Evolutionary conservation across 208 protist species (phyloP), one percentile per base, ranked within the genome.

Genomic region (Leptomonas pyrrhocoris): DNA sequence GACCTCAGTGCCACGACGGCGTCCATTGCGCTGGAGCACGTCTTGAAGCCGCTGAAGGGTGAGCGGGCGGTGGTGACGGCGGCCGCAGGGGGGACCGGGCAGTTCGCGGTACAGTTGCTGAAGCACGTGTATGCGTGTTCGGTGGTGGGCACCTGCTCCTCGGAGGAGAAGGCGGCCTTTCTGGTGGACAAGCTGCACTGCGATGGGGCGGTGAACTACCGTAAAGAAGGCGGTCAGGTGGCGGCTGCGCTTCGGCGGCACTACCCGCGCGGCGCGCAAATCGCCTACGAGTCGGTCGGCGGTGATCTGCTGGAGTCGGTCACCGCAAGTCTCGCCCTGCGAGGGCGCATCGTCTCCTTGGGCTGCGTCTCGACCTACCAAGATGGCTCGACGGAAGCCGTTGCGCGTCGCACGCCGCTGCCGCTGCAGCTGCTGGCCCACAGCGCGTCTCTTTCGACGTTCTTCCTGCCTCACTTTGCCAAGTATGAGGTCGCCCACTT

Each of bases 271-370:
- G 94, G 94, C n/a, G 74, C 89, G 30, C 89, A 94, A 51, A 48
- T 97, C 51, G 90, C 90, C 42, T 98, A 97, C 81, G 94, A 98
- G 80, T 93, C 88, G 5, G 92, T 98, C 15, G 94, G 94, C n/a
- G 94, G 94, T 18, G 77, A 80, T 13, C 83, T 89, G 36, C 84
- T 97, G 27, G 81, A 98, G 13, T 64, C 64, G 15, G 74, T 89
- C 18, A 65, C 96, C 19, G 64, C 87, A 30, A 80, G 67, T 40
- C 72, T 98, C 45, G 79, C 90, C 0, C 73, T 93, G 36, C 68
- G 73, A 11, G 94, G 90, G 0, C 79, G 86, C 43, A 80, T 98
- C 38, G 64, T 96, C 19, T 92, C 83, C 2, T 92, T 98, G 49
- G 94, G 94, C 60, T 84, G 74, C 60, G 86, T 96, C 60, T 91